These are phyloP conservation scores for Psidium guajava DNA, from an alignment of 345 rosid genomes.

Conservation along the genomic window DNA sequence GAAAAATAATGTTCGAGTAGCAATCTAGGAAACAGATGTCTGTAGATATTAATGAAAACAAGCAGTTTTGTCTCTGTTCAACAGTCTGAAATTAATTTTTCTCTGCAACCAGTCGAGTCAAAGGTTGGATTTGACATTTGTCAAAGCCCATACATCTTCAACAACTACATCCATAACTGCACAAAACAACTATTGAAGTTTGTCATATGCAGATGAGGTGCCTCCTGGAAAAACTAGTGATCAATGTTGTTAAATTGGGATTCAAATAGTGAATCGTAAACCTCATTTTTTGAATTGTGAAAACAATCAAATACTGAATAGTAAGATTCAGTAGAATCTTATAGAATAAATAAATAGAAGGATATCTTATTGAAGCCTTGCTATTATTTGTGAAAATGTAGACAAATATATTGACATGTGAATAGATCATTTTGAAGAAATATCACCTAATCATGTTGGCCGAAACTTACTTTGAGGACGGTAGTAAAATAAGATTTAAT, in stretches of 20 bases:
- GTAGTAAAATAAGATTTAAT: too few relatives aligned
- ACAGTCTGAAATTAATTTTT: neutral
- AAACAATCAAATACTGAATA: neutral
- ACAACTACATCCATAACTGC: neutral
- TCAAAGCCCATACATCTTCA: neutral
- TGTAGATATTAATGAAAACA: neutral
- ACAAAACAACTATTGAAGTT: neutral
- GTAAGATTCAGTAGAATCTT: neutral
- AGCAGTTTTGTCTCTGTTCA: neutral
- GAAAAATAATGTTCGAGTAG: neutral
- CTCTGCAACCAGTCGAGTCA: neutral
- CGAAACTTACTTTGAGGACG: too few relatives aligned
- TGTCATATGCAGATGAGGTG: neutral
- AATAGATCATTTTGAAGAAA: neutral
- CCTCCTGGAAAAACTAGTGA: neutral
- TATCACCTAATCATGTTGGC: neutral
- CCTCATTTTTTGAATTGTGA: neutral
- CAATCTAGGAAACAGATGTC: neutral
- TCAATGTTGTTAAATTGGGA: neutral
- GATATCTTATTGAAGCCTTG: neutral
- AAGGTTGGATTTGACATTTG: neutral
- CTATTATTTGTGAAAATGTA: neutral
- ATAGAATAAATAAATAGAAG: neutral
- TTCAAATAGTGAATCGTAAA: neutral
- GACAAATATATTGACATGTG: neutral